phyloP scores from a whole-genome alignment of 176 grass and related monocot genomes.

The Oryza punctata region DNA sequence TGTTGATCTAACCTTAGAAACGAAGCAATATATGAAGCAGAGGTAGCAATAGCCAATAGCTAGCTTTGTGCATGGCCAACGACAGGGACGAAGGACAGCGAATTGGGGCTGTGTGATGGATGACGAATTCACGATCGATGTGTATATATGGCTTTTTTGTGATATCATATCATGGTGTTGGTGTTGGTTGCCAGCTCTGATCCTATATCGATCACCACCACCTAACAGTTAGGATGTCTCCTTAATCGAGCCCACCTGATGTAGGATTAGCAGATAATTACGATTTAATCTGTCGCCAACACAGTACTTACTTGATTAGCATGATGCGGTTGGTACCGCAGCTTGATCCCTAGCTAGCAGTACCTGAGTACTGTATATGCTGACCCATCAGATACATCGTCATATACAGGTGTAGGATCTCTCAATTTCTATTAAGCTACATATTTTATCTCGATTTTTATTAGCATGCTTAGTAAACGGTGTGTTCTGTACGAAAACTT shows the following conservation, averaged over 20 bases:
- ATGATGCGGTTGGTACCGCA: not conserved
- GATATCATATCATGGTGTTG: not conserved
- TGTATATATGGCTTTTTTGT: not conserved
- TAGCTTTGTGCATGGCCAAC: not conserved
- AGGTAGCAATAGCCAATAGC: not conserved
- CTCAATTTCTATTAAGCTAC: no score
- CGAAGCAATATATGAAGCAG: conserved; percentile 18
- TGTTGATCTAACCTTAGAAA: conserved; percentile 27
- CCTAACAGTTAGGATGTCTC: not conserved
- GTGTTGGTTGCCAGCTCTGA: not conserved
- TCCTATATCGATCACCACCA: not conserved
- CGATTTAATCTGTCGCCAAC: not conserved
- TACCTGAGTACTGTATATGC: not conserved
- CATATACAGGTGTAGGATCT: not conserved
- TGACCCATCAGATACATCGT: not conserved
- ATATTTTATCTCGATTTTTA: no score
- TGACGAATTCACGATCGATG: not conserved
- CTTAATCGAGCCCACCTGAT: conserved; percentile 2
- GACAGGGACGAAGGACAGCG: conserved; percentile 21
- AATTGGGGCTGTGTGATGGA: conserved; percentile 5
- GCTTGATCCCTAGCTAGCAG: not conserved
- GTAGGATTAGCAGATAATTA: not conserved
- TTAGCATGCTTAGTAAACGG: no score
- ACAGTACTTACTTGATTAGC: not conserved
- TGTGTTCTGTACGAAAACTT: no score